These are phyloP conservation scores for Stygiomarasmius scandens DNA, from an alignment of 1,284 basidiomycete species.

Conservation along the genomic window DNA sequence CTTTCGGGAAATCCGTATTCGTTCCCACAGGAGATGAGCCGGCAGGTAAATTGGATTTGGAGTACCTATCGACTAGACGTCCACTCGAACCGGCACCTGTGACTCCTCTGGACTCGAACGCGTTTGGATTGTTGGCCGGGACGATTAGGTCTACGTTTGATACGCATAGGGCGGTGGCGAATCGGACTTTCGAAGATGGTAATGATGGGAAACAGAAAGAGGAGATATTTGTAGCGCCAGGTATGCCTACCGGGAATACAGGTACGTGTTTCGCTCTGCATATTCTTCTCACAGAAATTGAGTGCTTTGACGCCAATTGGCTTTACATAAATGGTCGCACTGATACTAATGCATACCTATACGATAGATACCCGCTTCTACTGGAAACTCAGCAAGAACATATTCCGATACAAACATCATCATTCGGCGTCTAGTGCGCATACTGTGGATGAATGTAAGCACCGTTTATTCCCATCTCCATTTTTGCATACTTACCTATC, in stretches of 20 bases:
- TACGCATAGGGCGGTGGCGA: slow-evolving; percentile 25
- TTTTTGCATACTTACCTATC: not conserved
- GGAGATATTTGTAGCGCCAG: slow-evolving; percentile 36
- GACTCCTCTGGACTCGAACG: slow-evolving; percentile 34
- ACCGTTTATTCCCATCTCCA: not conserved
- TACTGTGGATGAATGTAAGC: slow-evolving; percentile 64
- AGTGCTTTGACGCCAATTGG: too few relatives aligned
- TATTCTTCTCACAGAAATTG: too few relatives aligned
- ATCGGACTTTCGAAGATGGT: not conserved
- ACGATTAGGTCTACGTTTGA: slow-evolving; percentile 51
- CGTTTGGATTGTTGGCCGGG: slow-evolving; percentile 46
- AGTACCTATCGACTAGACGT: slow-evolving; percentile 34
- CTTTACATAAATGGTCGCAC: not conserved
- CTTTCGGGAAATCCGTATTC: slow-evolving; percentile 40
- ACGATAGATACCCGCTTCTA: slow-evolving; percentile 51
- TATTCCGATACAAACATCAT: slow-evolving; percentile 38
- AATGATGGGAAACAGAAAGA: slow-evolving; percentile 20
- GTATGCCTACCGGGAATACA: slow-evolving; percentile 42
- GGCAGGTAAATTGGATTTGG: slow-evolving; percentile 25
- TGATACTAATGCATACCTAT: not conserved
- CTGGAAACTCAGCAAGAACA: slow-evolving; percentile 38
- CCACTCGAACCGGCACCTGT: slow-evolving; percentile 47
- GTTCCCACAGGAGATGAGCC: slow-evolving; percentile 21
- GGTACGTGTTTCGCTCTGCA: slow-evolving; percentile 27
- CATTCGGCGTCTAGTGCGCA: slow-evolving; percentile 52